Conservation (phyloP, 495 filamentous ascomycete genomes). For the Tuber magnatum region DNA sequence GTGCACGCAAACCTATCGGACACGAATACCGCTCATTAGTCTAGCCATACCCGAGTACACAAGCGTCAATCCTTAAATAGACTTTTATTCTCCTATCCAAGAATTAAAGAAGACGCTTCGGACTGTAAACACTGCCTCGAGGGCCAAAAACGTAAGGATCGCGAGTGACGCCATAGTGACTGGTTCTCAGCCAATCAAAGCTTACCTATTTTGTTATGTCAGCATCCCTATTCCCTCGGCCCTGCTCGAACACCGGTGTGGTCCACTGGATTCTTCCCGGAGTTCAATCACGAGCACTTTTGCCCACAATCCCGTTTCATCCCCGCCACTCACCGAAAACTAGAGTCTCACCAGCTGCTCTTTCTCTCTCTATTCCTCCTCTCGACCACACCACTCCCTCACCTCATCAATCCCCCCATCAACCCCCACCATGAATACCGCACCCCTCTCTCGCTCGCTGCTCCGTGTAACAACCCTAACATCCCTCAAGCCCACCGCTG, state of each 20-base stretch:
- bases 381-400: neutral
- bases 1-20: neutral
- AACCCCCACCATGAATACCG: conserved; percentile 24
- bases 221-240: conserved; percentile 1
- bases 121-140: neutral
- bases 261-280: neutral
- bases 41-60: neutral
- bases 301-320: neutral
- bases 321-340: neutral
- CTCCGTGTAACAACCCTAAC: conserved; percentile 19
- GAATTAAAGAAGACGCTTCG: neutral
- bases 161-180: neutral
- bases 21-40: neutral
- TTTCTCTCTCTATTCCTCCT: neutral
- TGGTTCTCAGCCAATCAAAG: neutral
- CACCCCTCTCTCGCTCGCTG: conserved; percentile 31
- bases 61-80: neutral
- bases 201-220: neutral
- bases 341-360: neutral
- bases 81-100: neutral
- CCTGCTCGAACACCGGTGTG: no score
- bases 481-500: conserved; percentile 7
- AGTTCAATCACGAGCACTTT: neutral
- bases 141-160: neutral
- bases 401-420: neutral